Base-by-base conservation (phyloP, 164 flowering plant species). In the Chimonanthus salicifolius region DNA sequence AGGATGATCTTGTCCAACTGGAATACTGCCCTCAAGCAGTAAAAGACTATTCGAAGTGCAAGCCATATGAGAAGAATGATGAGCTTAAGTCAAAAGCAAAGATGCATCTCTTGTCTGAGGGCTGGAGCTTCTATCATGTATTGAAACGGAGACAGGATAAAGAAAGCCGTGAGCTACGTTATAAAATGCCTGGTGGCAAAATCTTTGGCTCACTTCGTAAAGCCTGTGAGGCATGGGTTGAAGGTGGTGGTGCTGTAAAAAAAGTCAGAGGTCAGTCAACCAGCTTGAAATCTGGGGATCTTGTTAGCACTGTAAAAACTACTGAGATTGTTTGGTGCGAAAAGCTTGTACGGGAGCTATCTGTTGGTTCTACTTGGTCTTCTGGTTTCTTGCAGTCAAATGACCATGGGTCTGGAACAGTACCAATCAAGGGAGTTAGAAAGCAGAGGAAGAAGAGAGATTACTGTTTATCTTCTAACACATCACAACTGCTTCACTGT, bases 21-120 rank as follows among this genome's bases (percentile, higher is more conserved):
- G 80, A 80, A 73, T 78, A 75, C 76, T 86, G 84, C 51, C 92
- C 92, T 64, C 79, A 90, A 76, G 88, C 94, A 60, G 78, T 85
- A 13, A 49, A 62, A 60, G 79, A 80, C 8, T 89, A 85, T 47
- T 43, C 16, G 18, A 66, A 66, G 75, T 77, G 10, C 67, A 48
- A 20, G 7, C 2, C 10, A n/a, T 60, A 43, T 11, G 47, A 70
- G 46, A 64, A 58, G 13, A 20, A 7, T 48, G 13, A 65, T 65
- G 47, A 45, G 7, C 20, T 80, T 73, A 67, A 67, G 47, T 47
- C 64, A 47, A 80, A 84, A 74, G 96, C 82, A 47, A 88, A 76
- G 82, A 78, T 71, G 72, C 92, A 92, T 74, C 92, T 91, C 47
- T 44, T 79, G 58, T 80, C 84, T 10, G 69, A 79, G 67, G 95